Evolutionary conservation across 768 basidiomycete species (phyloP).

Genomic region (Termitomyces sp.): DNA sequence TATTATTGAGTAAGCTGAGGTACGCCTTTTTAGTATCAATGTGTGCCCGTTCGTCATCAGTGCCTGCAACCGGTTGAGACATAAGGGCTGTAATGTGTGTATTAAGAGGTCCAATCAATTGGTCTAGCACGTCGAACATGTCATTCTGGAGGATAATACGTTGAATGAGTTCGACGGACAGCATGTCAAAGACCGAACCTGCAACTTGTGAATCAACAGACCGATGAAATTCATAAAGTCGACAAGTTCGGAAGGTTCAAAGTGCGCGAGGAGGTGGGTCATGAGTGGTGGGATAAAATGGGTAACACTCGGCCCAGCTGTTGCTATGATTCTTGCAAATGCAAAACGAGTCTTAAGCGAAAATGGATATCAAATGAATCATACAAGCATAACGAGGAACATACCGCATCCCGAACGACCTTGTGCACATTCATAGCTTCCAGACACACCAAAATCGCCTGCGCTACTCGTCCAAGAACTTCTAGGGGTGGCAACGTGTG

Average conservation of each 20-base stretch:
- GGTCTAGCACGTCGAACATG: conserved; percentile 84
- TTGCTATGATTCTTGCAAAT: conserved; percentile 81
- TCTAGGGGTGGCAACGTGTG: conserved; percentile 68
- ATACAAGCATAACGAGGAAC: conserved; percentile 18
- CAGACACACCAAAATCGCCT: conserved; percentile 80
- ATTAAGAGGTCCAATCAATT: conserved; percentile 83
- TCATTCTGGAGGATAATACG: conserved; percentile 49
- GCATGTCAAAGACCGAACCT: conserved; percentile 40
- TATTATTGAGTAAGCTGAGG: conserved; percentile 70
- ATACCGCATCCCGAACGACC: conserved; percentile 87
- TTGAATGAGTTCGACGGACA: neutral
- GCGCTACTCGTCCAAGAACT: conserved; percentile 80
- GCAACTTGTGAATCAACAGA: conserved; percentile 83
- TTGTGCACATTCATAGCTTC: conserved; percentile 85
- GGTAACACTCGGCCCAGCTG: conserved; percentile 77
- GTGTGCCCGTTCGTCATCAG: conserved; percentile 79
- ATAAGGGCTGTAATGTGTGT: conserved; percentile 75
- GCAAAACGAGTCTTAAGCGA: conserved; percentile 75
- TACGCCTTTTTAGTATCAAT: conserved; percentile 86
- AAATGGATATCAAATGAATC: conserved; percentile 2
- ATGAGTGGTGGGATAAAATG: conserved; percentile 87
- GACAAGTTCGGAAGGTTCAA: conserved; percentile 86
- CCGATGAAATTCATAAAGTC: conserved; percentile 97
- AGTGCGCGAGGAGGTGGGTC: conserved; percentile 84
- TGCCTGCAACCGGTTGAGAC: conserved; percentile 76